phyloP scores from a whole-genome alignment of 495 filamentous ascomycete species.

The Lindgomyces ingoldianus region DNA sequence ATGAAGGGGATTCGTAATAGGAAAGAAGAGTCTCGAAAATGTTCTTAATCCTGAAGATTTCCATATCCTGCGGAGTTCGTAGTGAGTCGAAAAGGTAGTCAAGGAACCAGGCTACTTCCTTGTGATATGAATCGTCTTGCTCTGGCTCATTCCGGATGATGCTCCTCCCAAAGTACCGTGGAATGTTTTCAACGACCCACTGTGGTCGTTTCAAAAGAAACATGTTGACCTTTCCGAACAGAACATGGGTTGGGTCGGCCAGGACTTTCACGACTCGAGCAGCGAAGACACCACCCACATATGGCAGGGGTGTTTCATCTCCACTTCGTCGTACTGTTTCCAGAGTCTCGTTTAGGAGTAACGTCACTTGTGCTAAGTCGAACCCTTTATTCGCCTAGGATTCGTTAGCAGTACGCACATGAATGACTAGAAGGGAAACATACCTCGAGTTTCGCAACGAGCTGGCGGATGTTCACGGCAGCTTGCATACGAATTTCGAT shows the following conservation, averaged over 20 bases:
- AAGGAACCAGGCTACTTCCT: conserved; percentile 79
- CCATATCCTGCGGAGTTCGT: conserved; percentile 67
- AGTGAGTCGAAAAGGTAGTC: conserved; percentile 71
- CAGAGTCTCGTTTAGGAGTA: conserved; percentile 74
- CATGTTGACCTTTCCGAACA: conserved; percentile 84
- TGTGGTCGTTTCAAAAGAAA: conserved; percentile 74
- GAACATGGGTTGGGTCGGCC: conserved; percentile 72
- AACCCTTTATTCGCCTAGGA: conserved; percentile 56
- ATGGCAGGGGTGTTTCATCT: conserved; percentile 63
- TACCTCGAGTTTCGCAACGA: conserved; percentile 65
- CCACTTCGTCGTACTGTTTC: conserved; percentile 66
- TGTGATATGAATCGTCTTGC: conserved; percentile 70
- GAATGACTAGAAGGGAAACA: conserved; percentile 48
- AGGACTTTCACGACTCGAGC: conserved; percentile 67
- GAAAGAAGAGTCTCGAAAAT: conserved; percentile 78
- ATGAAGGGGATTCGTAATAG: conserved; percentile 66
- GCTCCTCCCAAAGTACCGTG: conserved; percentile 69
- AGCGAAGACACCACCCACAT: conserved; percentile 72
- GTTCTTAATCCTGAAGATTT: conserved; percentile 76
- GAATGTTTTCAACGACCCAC: conserved; percentile 74
- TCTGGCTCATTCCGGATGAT: conserved; percentile 70
- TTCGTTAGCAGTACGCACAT: conserved; percentile 12
- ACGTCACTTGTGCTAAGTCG: conserved; percentile 73
- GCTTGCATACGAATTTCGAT: conserved; percentile 75
- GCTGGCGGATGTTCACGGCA: conserved; percentile 63